Percentiles rank a stretch among this genome's conserved stretches.
These are phyloP conservation scores for Aspergillus sp. DNA, from an alignment of 2,329 filamentous ascomycete species.

Conservation along the genomic window DNA sequence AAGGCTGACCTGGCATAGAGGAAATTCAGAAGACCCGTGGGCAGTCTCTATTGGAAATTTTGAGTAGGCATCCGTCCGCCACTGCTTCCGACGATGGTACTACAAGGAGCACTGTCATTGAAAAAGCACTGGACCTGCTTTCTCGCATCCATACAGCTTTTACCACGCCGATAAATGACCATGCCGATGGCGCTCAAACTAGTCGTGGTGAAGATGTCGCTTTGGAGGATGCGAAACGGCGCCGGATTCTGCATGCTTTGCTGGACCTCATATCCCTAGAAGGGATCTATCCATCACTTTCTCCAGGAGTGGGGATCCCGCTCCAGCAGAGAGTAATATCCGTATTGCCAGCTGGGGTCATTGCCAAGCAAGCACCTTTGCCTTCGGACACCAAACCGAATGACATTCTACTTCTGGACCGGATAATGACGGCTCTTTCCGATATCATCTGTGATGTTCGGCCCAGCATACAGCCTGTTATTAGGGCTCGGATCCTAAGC, in stretches of 20 bases:
- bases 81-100: constrained; percentile 8
- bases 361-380: constrained; percentile 24
- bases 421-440: constrained; percentile 20
- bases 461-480: constrained; percentile 29
- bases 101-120: constrained; percentile 21
- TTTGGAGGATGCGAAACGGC: constrained; percentile 34
- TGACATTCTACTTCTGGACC: constrained; percentile 21
- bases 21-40: constrained; percentile 29
- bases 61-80: constrained; percentile 11
- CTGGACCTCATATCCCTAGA: constrained; percentile 36
- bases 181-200: constrained; percentile 2
- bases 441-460: constrained; percentile 23
- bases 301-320: constrained; percentile 34
- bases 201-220: constrained; percentile 16
- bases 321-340: constrained; percentile 36
- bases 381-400: constrained; percentile 12
- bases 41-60: constrained; percentile 25
- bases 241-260: constrained; percentile 30
- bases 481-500: constrained; percentile 31
- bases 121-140: constrained; percentile 26
- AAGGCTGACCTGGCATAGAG: constrained; percentile 25
- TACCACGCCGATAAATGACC: constrained; percentile 13
- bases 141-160: constrained; percentile 27
- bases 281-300: constrained; percentile 36
- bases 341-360: constrained; percentile 33